Base-by-base conservation (phyloP, 805 yeast species). In the Saccharomycopsis guyanensis region DNA sequence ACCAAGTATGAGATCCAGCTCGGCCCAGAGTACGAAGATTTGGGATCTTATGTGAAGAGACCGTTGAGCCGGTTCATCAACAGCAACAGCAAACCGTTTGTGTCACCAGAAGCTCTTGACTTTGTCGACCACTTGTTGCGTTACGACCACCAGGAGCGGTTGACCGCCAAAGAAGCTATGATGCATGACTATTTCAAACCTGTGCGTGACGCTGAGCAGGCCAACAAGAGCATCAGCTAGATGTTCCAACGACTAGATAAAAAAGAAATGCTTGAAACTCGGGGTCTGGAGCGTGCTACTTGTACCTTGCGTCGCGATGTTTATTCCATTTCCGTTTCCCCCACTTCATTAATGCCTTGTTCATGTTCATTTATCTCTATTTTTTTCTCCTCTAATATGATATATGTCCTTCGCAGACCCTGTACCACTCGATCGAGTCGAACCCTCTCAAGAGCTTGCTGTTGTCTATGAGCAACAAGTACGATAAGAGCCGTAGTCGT, bases 131-230 rank as follows among this genome's bases (percentile, higher is more conserved):
- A 77, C 45, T 64, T 88, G 51, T 68, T 88, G 57, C 73, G 81
- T 49, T 88, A 86, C 57, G 96, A 88, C 61, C 96, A 88, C 60
- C 89, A 82, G 61, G 85, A 81, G 57, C 76, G 96, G 58, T 70
- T 86, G 49, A 88, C 96, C 3, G 96, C 96, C 2, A 70, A 75
- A 61, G 96, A 88, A 62, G 94, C 96, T 15, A 77, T 86, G 87
- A 75, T 62, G 2, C 96, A 88, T 65, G 69, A 71, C 8, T 83
- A 80, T 59, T 82, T 83, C 64, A 73, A 73, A 49, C 46, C 46
- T n/a, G 41, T 51, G 22, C 46, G 49, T 36, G 38, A 38, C 8
- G 22, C 23, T 4, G 20, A 40, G n/a, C 46, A 46, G 25, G 45
- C 45, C n/a, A 22, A 23, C 3, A 33, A 41, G 19, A 20, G 24